Evolutionary conservation across 768 basidiomycete species (phyloP).

Genomic region (Boletus fagicola): DNA sequence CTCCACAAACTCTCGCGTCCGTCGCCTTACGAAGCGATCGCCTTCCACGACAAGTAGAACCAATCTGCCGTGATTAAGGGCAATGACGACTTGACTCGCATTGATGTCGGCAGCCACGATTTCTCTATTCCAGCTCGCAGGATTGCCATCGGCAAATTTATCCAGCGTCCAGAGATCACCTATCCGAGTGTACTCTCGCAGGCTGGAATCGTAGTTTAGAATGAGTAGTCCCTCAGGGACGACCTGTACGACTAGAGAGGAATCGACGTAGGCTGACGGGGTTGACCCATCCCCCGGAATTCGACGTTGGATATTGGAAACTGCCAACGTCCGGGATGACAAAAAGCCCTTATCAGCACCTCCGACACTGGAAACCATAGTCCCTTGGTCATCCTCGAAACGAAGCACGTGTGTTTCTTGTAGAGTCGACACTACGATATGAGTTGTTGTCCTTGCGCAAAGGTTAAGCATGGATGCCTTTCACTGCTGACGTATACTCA

Average conservation of each 20-base stretch:
- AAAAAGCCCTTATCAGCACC: constrained; percentile 50
- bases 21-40: constrained; percentile 33
- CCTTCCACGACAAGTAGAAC: constrained; percentile 49
- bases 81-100: constrained; percentile 64
- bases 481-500: constrained; percentile 33
- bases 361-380: constrained; percentile 22
- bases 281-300: constrained; percentile 17
- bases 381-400: constrained; percentile 36
- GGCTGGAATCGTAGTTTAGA: constrained; percentile 50
- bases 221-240: constrained; percentile 55
- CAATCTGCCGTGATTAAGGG: constrained; percentile 52
- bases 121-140: constrained; percentile 35
- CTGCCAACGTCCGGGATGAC: constrained; percentile 57
- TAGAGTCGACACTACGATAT: constrained; percentile 61
- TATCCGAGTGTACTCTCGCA: constrained; percentile 42
- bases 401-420: constrained; percentile 53
- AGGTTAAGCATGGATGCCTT: background rate
- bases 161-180: constrained; percentile 41
- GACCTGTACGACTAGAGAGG: constrained; percentile 69
- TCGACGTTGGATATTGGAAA: constrained; percentile 51
- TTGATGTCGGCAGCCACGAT: constrained; percentile 72
- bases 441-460: constrained; percentile 46
- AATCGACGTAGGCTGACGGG: constrained; percentile 39
- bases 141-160: constrained; percentile 24
- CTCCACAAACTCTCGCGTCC: constrained; percentile 26